Evolutionary conservation across 2,329 filamentous ascomycete genomes (phyloP).

Genomic region (Metarhizium robertsii): DNA sequence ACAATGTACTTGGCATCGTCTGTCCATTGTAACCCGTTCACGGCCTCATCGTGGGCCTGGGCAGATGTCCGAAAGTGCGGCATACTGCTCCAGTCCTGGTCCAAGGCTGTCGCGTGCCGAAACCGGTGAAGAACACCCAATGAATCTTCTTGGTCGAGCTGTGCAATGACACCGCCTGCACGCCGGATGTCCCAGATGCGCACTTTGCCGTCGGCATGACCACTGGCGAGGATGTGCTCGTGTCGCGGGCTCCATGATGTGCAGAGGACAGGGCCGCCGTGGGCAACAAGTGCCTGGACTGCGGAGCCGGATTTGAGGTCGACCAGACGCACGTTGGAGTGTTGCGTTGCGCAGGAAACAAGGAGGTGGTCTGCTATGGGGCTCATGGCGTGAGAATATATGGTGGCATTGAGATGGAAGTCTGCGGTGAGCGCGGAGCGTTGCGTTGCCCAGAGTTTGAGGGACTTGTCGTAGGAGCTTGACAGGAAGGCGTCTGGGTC

Average conservation of each 20-base stretch:
- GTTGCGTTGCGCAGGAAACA: slow-evolving; percentile 81
- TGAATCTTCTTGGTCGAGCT: slow-evolving; percentile 77
- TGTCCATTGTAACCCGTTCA: slow-evolving; percentile 81
- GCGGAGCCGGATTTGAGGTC: slow-evolving; percentile 73
- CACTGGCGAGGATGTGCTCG: slow-evolving; percentile 73
- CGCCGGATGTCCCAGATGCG: slow-evolving; percentile 83
- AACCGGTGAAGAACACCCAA: slow-evolving; percentile 49
- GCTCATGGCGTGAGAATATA: slow-evolving; percentile 73
- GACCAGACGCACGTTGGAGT: slow-evolving; percentile 73
- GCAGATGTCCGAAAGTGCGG: slow-evolving; percentile 38
- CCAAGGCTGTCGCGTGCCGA: slow-evolving; percentile 22
- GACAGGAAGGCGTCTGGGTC: slow-evolving; percentile 68
- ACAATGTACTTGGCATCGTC: slow-evolving; percentile 69
- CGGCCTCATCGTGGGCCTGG: slow-evolving; percentile 68
- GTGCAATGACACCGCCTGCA: slow-evolving; percentile 64
- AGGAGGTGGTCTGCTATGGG: slow-evolving; percentile 63
- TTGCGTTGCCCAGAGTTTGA: slow-evolving; percentile 66
- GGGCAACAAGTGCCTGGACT: slow-evolving; percentile 61
- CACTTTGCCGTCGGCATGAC: slow-evolving; percentile 74
- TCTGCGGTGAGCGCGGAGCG: slow-evolving; percentile 51
- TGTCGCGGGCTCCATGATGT: slow-evolving; percentile 74
- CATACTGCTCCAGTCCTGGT: slow-evolving; percentile 18
- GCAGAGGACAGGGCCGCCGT: slow-evolving; percentile 57
- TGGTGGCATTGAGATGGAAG: slow-evolving; percentile 58
- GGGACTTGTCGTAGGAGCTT: slow-evolving; percentile 66